Conservation (phyloP, 495 filamentous ascomycete species). For the Bathelium albidoporum region DNA sequence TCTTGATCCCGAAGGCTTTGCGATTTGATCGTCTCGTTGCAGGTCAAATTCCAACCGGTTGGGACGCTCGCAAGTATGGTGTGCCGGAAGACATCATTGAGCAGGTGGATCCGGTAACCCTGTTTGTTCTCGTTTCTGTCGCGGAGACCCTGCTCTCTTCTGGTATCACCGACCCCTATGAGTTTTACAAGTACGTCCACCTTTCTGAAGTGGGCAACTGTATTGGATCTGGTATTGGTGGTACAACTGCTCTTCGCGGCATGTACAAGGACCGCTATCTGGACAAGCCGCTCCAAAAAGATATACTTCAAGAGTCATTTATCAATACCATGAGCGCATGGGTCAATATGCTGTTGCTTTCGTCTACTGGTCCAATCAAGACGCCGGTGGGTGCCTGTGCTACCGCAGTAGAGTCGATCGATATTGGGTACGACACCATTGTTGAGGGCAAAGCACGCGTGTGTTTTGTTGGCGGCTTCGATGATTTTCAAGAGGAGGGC, state of each 20-base stretch:
- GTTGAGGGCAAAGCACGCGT: constrained; percentile 93
- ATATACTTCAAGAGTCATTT: constrained; percentile 98
- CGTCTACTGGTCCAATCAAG: constrained; percentile 96
- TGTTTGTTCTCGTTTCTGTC: constrained; percentile 88
- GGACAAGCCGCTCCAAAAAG: constrained; percentile 97
- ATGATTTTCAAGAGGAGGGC: constrained; percentile 98
- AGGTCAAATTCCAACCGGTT: constrained; percentile 92
- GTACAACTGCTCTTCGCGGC: constrained; percentile 77
- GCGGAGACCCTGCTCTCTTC: constrained; percentile 81
- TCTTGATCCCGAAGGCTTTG: constrained; percentile 93
- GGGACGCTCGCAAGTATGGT: constrained; percentile 91
- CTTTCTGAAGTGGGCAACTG: constrained; percentile 98
- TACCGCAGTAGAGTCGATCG: constrained; percentile 91
- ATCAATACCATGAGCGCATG: constrained; percentile 99
- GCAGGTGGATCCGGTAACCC: constrained; percentile 91
- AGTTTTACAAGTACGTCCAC: constrained; percentile 99
- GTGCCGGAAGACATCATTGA: constrained; percentile 95
- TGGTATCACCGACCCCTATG: constrained; percentile 98
- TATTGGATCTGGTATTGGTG: constrained; percentile 94
- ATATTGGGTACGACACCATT: constrained; percentile 96
- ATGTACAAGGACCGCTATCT: constrained; percentile 98
- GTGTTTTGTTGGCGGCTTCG: constrained; percentile 96
- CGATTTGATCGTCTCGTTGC: constrained; percentile 95
- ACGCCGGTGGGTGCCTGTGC: constrained; percentile 96
- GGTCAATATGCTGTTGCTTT: constrained; percentile 98